These are phyloP conservation scores for Hanseniaspora clermontiae DNA, from an alignment of 805 yeast genomes.

Conservation along the genomic window DNA sequence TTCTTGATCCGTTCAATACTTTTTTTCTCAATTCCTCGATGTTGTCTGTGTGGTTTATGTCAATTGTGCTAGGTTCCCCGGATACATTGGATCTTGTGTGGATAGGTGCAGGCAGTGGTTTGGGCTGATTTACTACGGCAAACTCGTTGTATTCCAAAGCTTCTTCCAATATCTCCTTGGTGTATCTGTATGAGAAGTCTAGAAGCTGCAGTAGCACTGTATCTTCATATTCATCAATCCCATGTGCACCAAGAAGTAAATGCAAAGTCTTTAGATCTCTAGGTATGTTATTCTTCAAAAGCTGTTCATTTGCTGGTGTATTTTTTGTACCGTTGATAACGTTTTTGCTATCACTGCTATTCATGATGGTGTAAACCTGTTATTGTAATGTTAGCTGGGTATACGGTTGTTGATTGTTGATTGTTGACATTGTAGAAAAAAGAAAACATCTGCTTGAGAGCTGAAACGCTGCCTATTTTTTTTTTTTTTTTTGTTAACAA, in stretches of 20 bases:
- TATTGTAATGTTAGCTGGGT: too few species aligned
- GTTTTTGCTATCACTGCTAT: neutral
- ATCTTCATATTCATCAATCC: slow-evolving; percentile 83
- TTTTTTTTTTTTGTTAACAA: too few species aligned
- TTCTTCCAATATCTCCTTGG: slow-evolving; percentile 75
- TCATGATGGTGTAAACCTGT: slow-evolving; percentile 37
- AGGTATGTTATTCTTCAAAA: slow-evolving; percentile 38
- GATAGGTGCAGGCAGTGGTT: slow-evolving; percentile 13
- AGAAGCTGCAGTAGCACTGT: slow-evolving; percentile 89
- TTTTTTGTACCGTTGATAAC: slow-evolving; percentile 8
- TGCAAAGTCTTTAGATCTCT: slow-evolving; percentile 86
- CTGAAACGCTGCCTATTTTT: too few species aligned
- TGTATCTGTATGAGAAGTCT: slow-evolving; percentile 91
- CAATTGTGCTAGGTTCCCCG: slow-evolving; percentile 4
- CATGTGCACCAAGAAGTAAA: slow-evolving; percentile 83
- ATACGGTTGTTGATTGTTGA: too few species aligned
- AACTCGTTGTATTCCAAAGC: slow-evolving; percentile 85
- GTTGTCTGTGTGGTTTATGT: neutral
- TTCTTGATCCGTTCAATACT: slow-evolving; percentile 29
- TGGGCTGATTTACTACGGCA: slow-evolving; percentile 31
- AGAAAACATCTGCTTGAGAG: too few species aligned
- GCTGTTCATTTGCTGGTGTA: slow-evolving; percentile 13
- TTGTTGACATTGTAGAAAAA: too few species aligned
- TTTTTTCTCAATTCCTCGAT: slow-evolving; percentile 16
- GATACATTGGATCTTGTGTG: slow-evolving; percentile 2